Percentiles rank a stretch among this genome's conserved stretches.
These are phyloP conservation scores for Tricholoma terreum DNA, from an alignment of 768 basidiomycete genomes.

Conservation along the genomic window DNA sequence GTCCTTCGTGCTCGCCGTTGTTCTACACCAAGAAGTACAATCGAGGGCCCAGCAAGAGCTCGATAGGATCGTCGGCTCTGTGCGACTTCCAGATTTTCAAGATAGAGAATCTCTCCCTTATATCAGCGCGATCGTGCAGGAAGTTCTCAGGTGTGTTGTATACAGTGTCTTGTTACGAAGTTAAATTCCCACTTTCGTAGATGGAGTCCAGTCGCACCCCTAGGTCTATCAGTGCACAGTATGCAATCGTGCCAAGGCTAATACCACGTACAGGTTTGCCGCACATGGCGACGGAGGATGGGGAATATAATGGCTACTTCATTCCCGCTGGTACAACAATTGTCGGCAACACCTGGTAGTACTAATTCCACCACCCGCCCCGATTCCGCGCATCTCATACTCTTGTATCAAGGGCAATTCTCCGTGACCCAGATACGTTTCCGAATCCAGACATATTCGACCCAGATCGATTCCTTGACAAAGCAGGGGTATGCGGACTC, in stretches of 20 bases:
- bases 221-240: slow-evolving; percentile 17
- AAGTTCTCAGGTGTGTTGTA: slow-evolving; percentile 29
- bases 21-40: slow-evolving; percentile 33
- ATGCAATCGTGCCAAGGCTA: background rate
- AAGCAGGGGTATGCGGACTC: slow-evolving; percentile 24
- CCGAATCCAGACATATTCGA: slow-evolving; percentile 47
- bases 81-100: slow-evolving; percentile 26
- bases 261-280: slow-evolving; percentile 25
- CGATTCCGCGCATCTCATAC: background rate
- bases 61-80: slow-evolving; percentile 26
- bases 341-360: slow-evolving; percentile 43
- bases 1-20: slow-evolving; percentile 34
- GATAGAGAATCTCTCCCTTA: slow-evolving; percentile 36
- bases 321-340: slow-evolving; percentile 46
- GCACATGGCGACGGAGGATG: slow-evolving; percentile 39
- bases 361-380: background rate
- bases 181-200: slow-evolving; percentile 11
- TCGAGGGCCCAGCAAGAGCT: slow-evolving; percentile 30
- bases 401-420: slow-evolving; percentile 39
- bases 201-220: slow-evolving; percentile 31
- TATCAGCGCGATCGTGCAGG: slow-evolving; percentile 38
- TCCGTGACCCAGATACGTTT: slow-evolving; percentile 45
- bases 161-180: background rate
- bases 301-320: slow-evolving; percentile 39
- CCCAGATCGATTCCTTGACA: slow-evolving; percentile 44